A percentile compares a stretch with the other conserved stretches of the same genome.
phyloP scores from a whole-genome alignment of 2,329 filamentous ascomycete genomes.

The Aspergillaceae sp. region DNA sequence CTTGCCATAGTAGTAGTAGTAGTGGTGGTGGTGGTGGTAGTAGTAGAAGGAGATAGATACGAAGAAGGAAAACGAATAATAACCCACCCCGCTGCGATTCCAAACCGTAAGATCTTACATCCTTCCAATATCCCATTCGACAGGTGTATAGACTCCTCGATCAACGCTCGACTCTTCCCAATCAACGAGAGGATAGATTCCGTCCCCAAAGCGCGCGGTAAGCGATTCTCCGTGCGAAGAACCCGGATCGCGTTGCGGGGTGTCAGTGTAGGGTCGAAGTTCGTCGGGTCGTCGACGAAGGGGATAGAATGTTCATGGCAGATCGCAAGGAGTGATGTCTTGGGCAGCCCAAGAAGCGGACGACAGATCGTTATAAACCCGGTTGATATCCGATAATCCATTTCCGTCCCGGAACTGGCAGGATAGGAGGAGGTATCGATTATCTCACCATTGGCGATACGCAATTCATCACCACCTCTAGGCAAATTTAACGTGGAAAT shows the following conservation, averaged over 20 bases:
- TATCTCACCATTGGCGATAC: too few relatives aligned
- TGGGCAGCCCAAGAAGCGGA: conserved; percentile 46
- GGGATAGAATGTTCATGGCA: conserved; percentile 58
- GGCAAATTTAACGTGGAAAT: too few relatives aligned
- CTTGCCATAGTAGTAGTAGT: too few relatives aligned
- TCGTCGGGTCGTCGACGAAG: conserved; percentile 84
- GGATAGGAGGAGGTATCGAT: too few relatives aligned
- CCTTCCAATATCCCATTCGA: conserved; percentile 46
- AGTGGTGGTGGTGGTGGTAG: too few relatives aligned
- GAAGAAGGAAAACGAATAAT: conserved; percentile 19
- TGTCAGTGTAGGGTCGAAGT: conserved; percentile 67
- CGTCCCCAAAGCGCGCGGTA: conserved; percentile 64
- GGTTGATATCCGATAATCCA: conserved; percentile 14
- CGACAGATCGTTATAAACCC: conserved; percentile 31
- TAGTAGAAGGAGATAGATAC: too few relatives aligned
- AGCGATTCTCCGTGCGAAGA: conserved; percentile 47
- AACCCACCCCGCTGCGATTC: conserved; percentile 27
- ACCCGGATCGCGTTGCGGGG: conserved; percentile 71
- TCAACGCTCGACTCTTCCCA: conserved; percentile 41
- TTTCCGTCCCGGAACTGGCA: too few relatives aligned
- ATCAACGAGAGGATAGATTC: conserved; percentile 56
- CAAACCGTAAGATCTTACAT: conserved; percentile 23
- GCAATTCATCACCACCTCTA: too few relatives aligned
- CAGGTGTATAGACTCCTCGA: conserved; percentile 40
- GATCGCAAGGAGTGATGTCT: conserved; percentile 56